Evolutionary conservation across 768 basidiomycete species (phyloP).

Genomic region (Serpula lacrymans): DNA sequence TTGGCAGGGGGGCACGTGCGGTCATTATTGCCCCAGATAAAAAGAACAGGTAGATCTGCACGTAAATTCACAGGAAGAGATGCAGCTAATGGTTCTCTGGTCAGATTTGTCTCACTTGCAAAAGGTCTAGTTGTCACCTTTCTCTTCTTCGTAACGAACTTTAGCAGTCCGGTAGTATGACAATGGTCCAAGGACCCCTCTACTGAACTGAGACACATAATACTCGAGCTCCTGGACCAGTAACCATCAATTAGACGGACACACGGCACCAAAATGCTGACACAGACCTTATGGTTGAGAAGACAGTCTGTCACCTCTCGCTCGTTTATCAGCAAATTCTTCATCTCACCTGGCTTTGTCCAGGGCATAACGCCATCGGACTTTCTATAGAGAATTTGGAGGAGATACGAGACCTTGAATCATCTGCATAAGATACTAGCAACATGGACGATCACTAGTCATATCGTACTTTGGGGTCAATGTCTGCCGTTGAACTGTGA

Average conservation of each 20-base stretch:
- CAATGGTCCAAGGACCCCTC: conserved; percentile 65
- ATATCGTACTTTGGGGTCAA: conserved; percentile 52
- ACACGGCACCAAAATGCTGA: conserved; percentile 2
- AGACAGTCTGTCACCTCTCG: conserved; percentile 10
- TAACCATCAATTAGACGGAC: conserved; percentile 6
- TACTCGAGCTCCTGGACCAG: conserved; percentile 50
- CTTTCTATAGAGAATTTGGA: conserved; percentile 10
- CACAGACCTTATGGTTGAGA: conserved; percentile 15
- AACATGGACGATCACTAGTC: background rate
- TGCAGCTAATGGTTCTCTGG: conserved; percentile 30
- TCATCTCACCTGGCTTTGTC: conserved; percentile 8
- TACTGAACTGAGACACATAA: conserved; percentile 43
- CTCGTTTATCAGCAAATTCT: conserved; percentile 4
- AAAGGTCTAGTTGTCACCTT: no score
- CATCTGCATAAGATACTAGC: conserved; percentile 23
- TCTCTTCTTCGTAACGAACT: conserved; percentile 65
- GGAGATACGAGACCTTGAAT: conserved; percentile 20
- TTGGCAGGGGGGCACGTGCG: conserved; percentile 38
- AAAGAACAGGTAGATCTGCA: conserved; percentile 54
- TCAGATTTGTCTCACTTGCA: conserved; percentile 29
- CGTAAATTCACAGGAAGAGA: conserved; percentile 41
- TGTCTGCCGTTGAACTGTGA: conserved; percentile 45
- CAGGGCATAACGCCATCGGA: background rate
- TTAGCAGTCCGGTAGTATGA: conserved; percentile 71
- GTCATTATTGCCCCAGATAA: conserved; percentile 59